Base-by-base conservation (phyloP, 2,329 filamentous ascomycete species). In the Parastagonospora nodorum region DNA sequence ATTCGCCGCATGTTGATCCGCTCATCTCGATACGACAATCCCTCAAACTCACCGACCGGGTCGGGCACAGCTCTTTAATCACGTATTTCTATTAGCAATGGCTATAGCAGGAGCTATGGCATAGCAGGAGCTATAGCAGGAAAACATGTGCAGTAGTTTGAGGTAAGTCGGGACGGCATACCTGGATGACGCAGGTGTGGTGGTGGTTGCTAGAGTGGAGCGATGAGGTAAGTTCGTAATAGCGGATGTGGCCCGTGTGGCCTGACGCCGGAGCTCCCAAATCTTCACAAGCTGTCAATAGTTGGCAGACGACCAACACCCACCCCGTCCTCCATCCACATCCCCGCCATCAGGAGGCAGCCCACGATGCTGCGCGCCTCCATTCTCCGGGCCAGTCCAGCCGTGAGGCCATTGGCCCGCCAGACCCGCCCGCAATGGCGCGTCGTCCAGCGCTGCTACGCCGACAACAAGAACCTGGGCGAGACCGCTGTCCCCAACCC, bases 331-430 rank as follows among this genome's bases (percentile, higher is more conserved):
- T 52, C 53, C 53, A 49, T 48, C 53, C 37, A 52, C 61, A 59
- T 63, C 55, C 45, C 47, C 57, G 57, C 61, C 58, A 63, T 62
- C 61, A 58, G 60, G 61, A 66, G 66, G 68, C 74, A 74, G 79
- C 78, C 71, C 75, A 77, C 68, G 64, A 83, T 83, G 81, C 78
- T 83, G 79, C 80, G 80, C 74, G 77, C 77, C 66, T 80, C 80
- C 67, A 74, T 82, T 73, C 73, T 78, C 60, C 72, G 77, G 68
- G 79, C 72, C 66, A 59, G 74, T 66, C 68, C 76, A 73, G 74
- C 75, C 72, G 75, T 63, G 55, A 59, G 67, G 63, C 62, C 64
- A 66, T 55, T 66, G 67, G 63, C 57, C 44, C 61, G 63, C 48
- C 57, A 59, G 57, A 61, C 67, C 60, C 61, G 72, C 63, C 68